Conservation (phyloP, 2,329 filamentous ascomycete genomes). For the Truncatella angustata region DNA sequence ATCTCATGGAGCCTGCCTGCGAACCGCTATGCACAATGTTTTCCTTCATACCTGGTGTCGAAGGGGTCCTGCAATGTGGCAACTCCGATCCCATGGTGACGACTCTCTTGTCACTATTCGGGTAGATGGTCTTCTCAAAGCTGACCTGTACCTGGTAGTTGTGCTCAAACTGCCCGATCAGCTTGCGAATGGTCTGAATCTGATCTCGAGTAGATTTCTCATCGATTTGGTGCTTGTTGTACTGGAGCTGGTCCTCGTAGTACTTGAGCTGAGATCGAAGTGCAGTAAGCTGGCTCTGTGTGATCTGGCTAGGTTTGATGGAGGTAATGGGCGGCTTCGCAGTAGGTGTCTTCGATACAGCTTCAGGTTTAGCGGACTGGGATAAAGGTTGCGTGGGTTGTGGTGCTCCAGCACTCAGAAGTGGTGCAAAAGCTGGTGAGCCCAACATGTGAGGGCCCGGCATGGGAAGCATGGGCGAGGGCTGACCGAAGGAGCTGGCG, state of each 20-base stretch:
- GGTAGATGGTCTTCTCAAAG: conserved; percentile 43
- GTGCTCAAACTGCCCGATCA: conserved; percentile 50
- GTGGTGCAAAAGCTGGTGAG: conserved; percentile 5
- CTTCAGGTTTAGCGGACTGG: conserved; percentile 16
- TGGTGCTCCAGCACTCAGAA: neutral
- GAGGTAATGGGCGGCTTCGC: conserved; percentile 51
- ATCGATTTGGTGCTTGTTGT: conserved; percentile 63
- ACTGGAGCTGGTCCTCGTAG: conserved; percentile 56
- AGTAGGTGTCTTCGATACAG: conserved; percentile 10
- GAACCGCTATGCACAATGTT: conserved; percentile 20
- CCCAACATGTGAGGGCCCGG: conserved; percentile 13
- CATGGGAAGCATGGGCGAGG: conserved; percentile 13
- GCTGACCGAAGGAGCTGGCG: conserved; percentile 15
- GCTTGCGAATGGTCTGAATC: conserved; percentile 38
- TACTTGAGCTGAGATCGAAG: conserved; percentile 54
- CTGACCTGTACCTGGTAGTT: conserved; percentile 42
- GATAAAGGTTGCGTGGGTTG: neutral
- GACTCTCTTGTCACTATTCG: conserved; percentile 27
- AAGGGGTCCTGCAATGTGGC: neutral
- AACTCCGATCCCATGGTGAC: conserved; percentile 14
- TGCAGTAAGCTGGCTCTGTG: conserved; percentile 53
- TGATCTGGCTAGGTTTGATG: conserved; percentile 60
- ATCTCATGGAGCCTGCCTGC: conserved; percentile 19
- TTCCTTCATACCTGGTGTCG: conserved; percentile 23
- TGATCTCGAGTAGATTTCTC: conserved; percentile 48